Evolutionary conservation across 2,329 filamentous ascomycete genomes (phyloP).

Genomic region (Cladophialophora bantiana): DNA sequence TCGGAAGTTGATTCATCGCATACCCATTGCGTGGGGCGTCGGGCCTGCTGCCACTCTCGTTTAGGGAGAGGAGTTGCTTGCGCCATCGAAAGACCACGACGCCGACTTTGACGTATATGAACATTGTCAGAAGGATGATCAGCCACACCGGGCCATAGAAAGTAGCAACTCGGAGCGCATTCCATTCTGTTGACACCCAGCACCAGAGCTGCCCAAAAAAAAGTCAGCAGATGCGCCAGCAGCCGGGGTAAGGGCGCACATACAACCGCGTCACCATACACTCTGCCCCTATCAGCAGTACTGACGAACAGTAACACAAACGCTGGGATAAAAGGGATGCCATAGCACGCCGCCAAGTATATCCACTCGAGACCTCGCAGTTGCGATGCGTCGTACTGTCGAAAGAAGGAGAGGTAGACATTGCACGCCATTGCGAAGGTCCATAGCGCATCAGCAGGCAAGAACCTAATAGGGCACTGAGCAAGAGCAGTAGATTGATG

Average conservation of each 20-base stretch:
- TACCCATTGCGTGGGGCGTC: slow-evolving; percentile 6
- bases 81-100: slow-evolving; percentile 60
- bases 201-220: slow-evolving; percentile 70
- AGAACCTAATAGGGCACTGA: slow-evolving; percentile 64
- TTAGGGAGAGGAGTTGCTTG: slow-evolving; percentile 58
- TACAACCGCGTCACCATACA: slow-evolving; percentile 76
- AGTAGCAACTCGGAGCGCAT: slow-evolving; percentile 73
- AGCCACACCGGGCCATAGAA: slow-evolving; percentile 68
- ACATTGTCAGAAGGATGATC: slow-evolving; percentile 49
- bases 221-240: slow-evolving; percentile 1
- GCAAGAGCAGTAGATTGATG: background rate
- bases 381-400: slow-evolving; percentile 70
- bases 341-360: slow-evolving; percentile 75
- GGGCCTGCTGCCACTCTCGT: slow-evolving; percentile 13
- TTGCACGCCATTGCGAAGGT: slow-evolving; percentile 83
- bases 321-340: slow-evolving; percentile 73
- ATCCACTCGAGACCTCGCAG: slow-evolving; percentile 73
- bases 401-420: slow-evolving; percentile 81
- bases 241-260: slow-evolving; percentile 33
- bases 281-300: slow-evolving; percentile 58
- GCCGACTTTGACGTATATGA: slow-evolving; percentile 52
- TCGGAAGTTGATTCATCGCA: slow-evolving; percentile 22
- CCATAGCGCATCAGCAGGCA: slow-evolving; percentile 78
- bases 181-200: slow-evolving; percentile 73
- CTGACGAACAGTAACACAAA: slow-evolving; percentile 71